phyloP scores from a whole-genome alignment of 768 basidiomycete genomes.

The Lanmaoa rubissima region DNA sequence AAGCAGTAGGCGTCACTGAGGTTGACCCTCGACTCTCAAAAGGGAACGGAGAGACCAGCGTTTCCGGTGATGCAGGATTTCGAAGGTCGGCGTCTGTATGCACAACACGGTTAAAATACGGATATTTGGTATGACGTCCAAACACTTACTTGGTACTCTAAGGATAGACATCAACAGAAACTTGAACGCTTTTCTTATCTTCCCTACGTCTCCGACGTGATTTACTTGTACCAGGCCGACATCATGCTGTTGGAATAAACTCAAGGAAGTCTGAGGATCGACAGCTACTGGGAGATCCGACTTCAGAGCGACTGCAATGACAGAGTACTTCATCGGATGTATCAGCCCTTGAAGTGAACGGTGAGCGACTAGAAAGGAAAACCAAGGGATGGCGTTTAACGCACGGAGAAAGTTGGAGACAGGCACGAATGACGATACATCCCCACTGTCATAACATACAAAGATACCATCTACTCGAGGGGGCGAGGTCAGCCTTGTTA shows the following conservation, averaged over 20 bases:
- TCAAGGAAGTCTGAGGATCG: constrained; percentile 52
- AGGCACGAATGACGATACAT: constrained; percentile 58
- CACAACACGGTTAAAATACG: constrained; percentile 19
- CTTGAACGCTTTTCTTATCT: constrained; percentile 72
- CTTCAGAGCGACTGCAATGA: constrained; percentile 86
- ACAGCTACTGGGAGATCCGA: constrained; percentile 63
- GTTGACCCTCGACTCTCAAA: constrained; percentile 53
- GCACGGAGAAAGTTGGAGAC: constrained; percentile 70
- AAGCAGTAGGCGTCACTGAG: constrained; percentile 53
- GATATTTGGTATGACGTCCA: neutral
- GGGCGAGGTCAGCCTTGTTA: constrained; percentile 52
- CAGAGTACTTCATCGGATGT: constrained; percentile 53
- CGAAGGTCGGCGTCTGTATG: constrained; percentile 44
- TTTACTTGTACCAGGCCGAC: constrained; percentile 79
- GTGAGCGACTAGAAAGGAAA: constrained; percentile 12
- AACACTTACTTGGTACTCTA: constrained; percentile 40
- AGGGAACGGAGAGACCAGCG: constrained; percentile 47
- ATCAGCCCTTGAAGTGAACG: constrained; percentile 48
- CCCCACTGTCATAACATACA: constrained; percentile 80
- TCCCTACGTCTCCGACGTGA: constrained; percentile 53
- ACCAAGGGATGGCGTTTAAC: constrained; percentile 30
- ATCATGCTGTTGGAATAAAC: constrained; percentile 58
- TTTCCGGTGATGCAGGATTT: constrained; percentile 73
- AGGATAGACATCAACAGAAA: constrained; percentile 70
- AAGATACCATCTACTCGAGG: constrained; percentile 74